Evolutionary conservation across 2,329 filamentous ascomycete genomes (phyloP).

Genomic region (Raffaelea ambrosiae): DNA sequence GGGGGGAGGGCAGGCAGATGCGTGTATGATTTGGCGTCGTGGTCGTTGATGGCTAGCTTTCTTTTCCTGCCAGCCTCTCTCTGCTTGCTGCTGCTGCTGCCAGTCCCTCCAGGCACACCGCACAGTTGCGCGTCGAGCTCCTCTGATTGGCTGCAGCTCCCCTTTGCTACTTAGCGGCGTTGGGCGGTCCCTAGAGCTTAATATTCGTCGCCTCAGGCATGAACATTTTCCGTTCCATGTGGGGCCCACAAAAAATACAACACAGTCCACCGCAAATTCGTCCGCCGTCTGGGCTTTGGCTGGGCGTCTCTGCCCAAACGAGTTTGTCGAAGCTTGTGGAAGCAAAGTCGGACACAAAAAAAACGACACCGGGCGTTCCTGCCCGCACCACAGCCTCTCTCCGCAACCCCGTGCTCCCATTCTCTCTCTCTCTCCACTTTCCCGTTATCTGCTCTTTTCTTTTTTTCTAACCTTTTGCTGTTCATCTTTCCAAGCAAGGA

Average conservation of each 20-base stretch:
- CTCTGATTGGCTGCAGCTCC: slow-evolving; percentile 13
- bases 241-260: too few species aligned
- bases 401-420: not conserved
- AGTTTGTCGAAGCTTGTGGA: not conserved
- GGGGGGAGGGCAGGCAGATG: not conserved
- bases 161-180: slow-evolving; percentile 2
- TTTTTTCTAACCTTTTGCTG: not conserved
- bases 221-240: not conserved
- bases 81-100: not conserved
- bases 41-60: not conserved
- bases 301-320: too few species aligned
- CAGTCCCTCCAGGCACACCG: slow-evolving; percentile 16
- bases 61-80: not conserved
- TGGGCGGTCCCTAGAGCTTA: not conserved
- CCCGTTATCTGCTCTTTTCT: not conserved
- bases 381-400: too few species aligned
- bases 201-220: not conserved
- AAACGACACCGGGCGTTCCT: too few species aligned
- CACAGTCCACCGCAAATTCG: too few species aligned
- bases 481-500: not conserved
- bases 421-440: not conserved
- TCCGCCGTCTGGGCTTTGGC: too few species aligned
- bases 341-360: not conserved
- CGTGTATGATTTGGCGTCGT: not conserved
- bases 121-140: slow-evolving; percentile 17